Evolutionary conservation across 352 stramenopile species (phyloP).

Genomic region (Globisporangium nunn): DNA sequence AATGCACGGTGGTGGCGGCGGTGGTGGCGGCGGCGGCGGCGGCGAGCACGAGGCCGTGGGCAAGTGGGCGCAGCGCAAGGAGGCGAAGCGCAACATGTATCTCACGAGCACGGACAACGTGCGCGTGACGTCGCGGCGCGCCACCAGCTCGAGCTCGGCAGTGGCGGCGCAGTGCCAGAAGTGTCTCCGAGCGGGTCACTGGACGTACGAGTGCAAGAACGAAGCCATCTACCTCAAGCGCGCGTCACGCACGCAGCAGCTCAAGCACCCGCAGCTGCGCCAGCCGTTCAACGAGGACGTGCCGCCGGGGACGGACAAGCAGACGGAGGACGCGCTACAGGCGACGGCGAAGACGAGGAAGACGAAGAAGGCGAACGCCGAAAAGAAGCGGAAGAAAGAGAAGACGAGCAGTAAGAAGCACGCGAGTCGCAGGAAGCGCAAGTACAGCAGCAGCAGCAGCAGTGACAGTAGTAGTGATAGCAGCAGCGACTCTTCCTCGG

Average conservation of each 20-base stretch:
- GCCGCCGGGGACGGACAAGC: conserved; percentile 38
- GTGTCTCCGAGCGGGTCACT: conserved; percentile 70
- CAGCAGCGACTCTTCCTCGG: conserved; percentile 16
- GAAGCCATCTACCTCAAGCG: conserved; percentile 75
- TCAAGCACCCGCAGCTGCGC: conserved; percentile 73
- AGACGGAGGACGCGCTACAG: conserved; percentile 12
- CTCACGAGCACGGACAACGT: conserved; percentile 74
- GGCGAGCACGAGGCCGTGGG: conserved; percentile 39
- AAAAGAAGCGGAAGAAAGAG: conserved; percentile 8
- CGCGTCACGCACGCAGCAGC: conserved; percentile 67
- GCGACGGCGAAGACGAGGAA: conserved; percentile 4
- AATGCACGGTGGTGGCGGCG: conserved; percentile 22
- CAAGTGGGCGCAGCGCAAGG: conserved; percentile 61
- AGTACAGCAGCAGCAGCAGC: conserved; percentile 15
- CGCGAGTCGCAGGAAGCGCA: conserved; percentile 15
- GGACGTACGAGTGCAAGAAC: conserved; percentile 87
- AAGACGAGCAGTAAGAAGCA: conserved; percentile 8
- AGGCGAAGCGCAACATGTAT: conserved; percentile 79
- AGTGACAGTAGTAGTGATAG: conserved; percentile 22
- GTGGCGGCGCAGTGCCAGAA: conserved; percentile 70
- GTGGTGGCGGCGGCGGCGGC: conserved; percentile 2
- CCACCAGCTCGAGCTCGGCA: conserved; percentile 11
- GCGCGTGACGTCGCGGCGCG: conserved; percentile 38
- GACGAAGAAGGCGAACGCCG: conserved; percentile 14
- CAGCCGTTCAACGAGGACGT: conserved; percentile 79